Percentiles rank a stretch among this genome's conserved stretches.
Conservation (phyloP, 2,329 filamentous ascomycete genomes). For the Microsporum canis region DNA sequence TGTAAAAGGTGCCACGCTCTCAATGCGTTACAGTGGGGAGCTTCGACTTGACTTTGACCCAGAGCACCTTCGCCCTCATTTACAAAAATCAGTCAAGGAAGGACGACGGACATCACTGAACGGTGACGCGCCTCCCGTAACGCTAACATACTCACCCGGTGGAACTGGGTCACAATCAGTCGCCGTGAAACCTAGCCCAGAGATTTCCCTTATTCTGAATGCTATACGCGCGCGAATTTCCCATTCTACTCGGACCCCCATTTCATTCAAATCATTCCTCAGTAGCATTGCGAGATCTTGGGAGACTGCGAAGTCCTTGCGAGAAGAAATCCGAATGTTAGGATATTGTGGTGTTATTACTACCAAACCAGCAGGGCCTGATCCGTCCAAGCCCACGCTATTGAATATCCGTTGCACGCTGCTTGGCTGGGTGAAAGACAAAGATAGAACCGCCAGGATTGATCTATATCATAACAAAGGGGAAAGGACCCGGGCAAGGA, state of each 20-base stretch:
- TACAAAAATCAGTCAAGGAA: constrained; percentile 17
- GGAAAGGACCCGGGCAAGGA: constrained; percentile 15
- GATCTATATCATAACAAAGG: constrained; percentile 3
- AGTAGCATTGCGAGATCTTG: constrained; percentile 33
- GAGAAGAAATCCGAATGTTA: constrained; percentile 36
- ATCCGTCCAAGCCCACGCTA: constrained; percentile 12
- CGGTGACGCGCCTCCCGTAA: constrained; percentile 18
- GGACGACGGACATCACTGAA: constrained; percentile 12
- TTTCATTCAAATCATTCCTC: constrained; percentile 30
- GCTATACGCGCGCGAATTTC: constrained; percentile 30
- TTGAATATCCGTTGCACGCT: constrained; percentile 32
- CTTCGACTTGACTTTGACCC: constrained; percentile 35
- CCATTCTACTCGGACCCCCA: constrained; percentile 26
- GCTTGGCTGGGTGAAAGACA: constrained; percentile 20
- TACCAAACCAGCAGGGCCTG: constrained; percentile 21
- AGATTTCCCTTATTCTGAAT: constrained; percentile 33
- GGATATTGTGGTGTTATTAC: constrained; percentile 36
- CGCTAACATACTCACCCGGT: constrained; percentile 25
- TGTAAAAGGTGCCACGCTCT: constrained; percentile 26
- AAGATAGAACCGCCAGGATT: constrained; percentile 10
- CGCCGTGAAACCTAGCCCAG: constrained; percentile 22
- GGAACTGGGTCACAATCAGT: constrained; percentile 7
- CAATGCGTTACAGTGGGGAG: constrained; percentile 33
- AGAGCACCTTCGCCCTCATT: constrained; percentile 23
- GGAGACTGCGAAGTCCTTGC: constrained; percentile 29